A percentile compares a stretch with the other conserved stretches of the same genome.
Conservation (phyloP, 148 eudicot species). For the Heliosperma pusillum region DNA sequence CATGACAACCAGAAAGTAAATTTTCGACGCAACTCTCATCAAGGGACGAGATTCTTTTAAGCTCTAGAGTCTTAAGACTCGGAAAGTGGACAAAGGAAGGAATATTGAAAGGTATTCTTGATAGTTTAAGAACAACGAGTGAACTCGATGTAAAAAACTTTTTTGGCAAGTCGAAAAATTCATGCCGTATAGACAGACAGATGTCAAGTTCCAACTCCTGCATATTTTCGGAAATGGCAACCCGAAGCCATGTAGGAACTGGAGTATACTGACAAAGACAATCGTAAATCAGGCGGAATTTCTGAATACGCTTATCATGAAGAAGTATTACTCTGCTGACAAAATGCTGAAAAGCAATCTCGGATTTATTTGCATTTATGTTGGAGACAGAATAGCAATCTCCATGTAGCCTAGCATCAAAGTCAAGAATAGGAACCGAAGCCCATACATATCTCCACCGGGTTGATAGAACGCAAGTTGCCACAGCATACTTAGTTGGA, state of each 20-base stretch:
- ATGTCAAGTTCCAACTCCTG: slow-evolving; percentile 29
- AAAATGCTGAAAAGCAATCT: slow-evolving; percentile 24
- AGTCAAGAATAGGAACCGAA: slow-evolving; percentile 20
- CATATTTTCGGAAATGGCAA: slow-evolving; percentile 18
- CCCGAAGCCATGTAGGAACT: slow-evolving; percentile 22
- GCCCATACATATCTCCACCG: slow-evolving; percentile 30
- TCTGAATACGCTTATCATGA: slow-evolving; percentile 14
- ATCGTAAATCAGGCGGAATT: slow-evolving; percentile 27
- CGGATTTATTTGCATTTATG: slow-evolving; percentile 13
- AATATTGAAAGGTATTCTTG: slow-evolving; percentile 23
- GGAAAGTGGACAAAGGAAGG: slow-evolving; percentile 27
- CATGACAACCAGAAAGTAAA: slow-evolving; percentile 26
- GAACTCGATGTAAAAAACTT: slow-evolving; percentile 16
- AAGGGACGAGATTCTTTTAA: slow-evolving; percentile 10
- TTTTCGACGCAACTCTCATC: slow-evolving; percentile 19
- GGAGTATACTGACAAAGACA: slow-evolving; percentile 16
- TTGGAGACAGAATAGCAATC: neutral
- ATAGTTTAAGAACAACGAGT: slow-evolving; percentile 23
- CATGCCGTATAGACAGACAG: neutral
- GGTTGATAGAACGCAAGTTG: slow-evolving; percentile 17
- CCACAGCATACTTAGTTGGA: slow-evolving; percentile 22
- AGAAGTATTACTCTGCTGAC: slow-evolving; percentile 28
- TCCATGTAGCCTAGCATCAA: slow-evolving; percentile 18
- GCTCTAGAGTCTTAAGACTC: slow-evolving; percentile 27
- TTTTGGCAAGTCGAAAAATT: slow-evolving; percentile 14